Base-by-base conservation (phyloP, 179 eudicot genomes). In the Beta corolliflora region DNA sequence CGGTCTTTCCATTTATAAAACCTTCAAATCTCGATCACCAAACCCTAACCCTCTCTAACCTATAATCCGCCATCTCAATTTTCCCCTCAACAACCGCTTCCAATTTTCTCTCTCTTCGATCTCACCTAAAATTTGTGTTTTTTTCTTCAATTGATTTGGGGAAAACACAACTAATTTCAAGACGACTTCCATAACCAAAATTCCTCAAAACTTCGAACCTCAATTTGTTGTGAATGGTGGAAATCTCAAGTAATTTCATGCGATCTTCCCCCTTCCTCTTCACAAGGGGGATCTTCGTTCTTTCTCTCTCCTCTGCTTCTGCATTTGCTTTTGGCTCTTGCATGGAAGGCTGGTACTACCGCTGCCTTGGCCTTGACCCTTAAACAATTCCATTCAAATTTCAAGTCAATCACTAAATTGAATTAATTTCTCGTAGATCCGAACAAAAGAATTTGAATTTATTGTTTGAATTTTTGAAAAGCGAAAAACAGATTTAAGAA, bases 361-460 rank as follows among this genome's bases (percentile, higher is more conserved):
- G 97, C 91, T 93, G 96, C 97, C 80, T 88, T 70, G 97, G 97
- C 81, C 76, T 93, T 75, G 97, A 93, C 88, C 97, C 96, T 10
- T 90, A 78, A 87, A 52, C 45, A 64, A 15, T 16, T 46, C 8
- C 44, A 78, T 69, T 56, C 61, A 3, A 6, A 8, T 18, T 55
- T 71, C 72, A 8, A 23, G 8, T n/a, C 16, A 46, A 10, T 6
- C 7, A 29, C 53, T 29, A 36, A 36, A 36, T 53, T 14, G 1
- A 60, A 23, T 64, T 52, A 11, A 16, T 16, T 41, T 71, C 16
- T 56, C 3, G 63, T 61, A 1, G 53, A 48, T 48, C 53, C 11
- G 53, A 48, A 7, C 11, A 9, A 48, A 7, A 64, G 36, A 25
- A 21, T 21, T 23, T 65, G 13, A 9, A 65, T 9, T 12, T 65